Base-by-base conservation (phyloP, 768 basidiomycete genomes). In the Lactarius akahatsu region DNA sequence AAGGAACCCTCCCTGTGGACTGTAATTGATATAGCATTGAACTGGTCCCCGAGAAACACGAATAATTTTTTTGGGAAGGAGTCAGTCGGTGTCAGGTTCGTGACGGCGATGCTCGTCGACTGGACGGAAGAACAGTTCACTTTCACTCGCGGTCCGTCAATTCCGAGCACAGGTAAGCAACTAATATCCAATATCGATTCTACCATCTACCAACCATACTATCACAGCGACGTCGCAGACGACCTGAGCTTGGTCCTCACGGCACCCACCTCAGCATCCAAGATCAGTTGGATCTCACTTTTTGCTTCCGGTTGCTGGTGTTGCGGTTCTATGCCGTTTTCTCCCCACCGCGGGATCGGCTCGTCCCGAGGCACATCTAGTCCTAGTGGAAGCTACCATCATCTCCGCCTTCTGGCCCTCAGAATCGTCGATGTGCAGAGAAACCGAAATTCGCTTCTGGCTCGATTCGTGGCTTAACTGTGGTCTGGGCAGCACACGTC, bases 291-390 rank as follows among this genome's bases (percentile, higher is more conserved):
- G 52, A 59, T 26, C 52, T 52, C 6, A 11, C 40, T 23, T 61
- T 43, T 58, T 62, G 38, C 62, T 63, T 63, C 62, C 58, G 41
- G 8, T 13, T 52, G 40, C n/a, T 13, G 61, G 32, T 23, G 11
- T 47, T 23, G n/a, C 34, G 41, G 7, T 38, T 38, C 32, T 45
- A 7, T 18, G 34, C 52, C 66, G 57, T 43, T 47, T 63, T 55
- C 41, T 62, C 36, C 34, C 65, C 60, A 34, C 55, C 36, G 38
- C 56, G 30, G 56, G 47, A 57, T 52, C 38, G 20, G 38, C 30
- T 34, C 15, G 45, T 15, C 30, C 54, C 45, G 45, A 11, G 16
- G 34, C 7, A 32, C 45, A 30, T 50, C 64, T 59, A 11, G 36
- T 55, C 41, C 34, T 30, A n/a, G n/a, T 30, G 1, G n/a, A 40